Evolutionary conservation across 768 basidiomycete species (phyloP).

Genomic region (Podaxis sp.): DNA sequence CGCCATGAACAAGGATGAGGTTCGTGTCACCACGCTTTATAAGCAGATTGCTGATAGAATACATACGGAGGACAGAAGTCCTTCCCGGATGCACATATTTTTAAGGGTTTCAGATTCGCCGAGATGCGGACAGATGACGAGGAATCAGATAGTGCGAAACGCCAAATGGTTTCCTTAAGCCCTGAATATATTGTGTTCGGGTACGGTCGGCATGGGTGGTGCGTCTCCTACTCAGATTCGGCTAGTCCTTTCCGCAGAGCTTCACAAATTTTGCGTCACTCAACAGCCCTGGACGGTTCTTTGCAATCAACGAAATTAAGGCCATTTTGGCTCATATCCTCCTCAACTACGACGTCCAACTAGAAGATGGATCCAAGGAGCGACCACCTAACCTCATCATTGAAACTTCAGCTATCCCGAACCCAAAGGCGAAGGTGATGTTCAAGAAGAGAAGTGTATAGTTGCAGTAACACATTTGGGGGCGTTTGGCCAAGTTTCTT

Average conservation of each 20-base stretch:
- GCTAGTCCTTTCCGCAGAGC: neutral
- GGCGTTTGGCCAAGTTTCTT: too few relatives aligned
- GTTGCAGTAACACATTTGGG: too few relatives aligned
- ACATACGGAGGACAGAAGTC: slow-evolving; percentile 30
- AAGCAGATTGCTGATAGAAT: slow-evolving; percentile 1
- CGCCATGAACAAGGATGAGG: slow-evolving; percentile 31
- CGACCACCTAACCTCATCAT: neutral
- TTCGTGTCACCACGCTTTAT: neutral
- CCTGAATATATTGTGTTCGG: slow-evolving; percentile 39
- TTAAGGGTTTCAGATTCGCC: slow-evolving; percentile 38
- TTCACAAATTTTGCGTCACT: slow-evolving; percentile 2
- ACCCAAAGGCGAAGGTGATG: slow-evolving; percentile 11
- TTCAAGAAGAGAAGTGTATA: slow-evolving; percentile 12
- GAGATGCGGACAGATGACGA: slow-evolving; percentile 18
- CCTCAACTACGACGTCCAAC: slow-evolving; percentile 36
- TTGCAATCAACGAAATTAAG: slow-evolving; percentile 42
- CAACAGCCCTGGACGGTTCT: slow-evolving; percentile 37
- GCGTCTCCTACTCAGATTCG: neutral
- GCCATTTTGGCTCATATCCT: slow-evolving; percentile 42
- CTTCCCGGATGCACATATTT: slow-evolving; percentile 38
- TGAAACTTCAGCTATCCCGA: neutral
- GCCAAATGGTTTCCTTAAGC: slow-evolving; percentile 34
- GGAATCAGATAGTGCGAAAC: slow-evolving; percentile 21
- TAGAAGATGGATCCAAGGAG: slow-evolving; percentile 14
- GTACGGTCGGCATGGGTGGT: slow-evolving; percentile 35